Evolutionary conservation across 1,284 basidiomycete genomes (phyloP).

Genomic region (Ustilago tritici): DNA sequence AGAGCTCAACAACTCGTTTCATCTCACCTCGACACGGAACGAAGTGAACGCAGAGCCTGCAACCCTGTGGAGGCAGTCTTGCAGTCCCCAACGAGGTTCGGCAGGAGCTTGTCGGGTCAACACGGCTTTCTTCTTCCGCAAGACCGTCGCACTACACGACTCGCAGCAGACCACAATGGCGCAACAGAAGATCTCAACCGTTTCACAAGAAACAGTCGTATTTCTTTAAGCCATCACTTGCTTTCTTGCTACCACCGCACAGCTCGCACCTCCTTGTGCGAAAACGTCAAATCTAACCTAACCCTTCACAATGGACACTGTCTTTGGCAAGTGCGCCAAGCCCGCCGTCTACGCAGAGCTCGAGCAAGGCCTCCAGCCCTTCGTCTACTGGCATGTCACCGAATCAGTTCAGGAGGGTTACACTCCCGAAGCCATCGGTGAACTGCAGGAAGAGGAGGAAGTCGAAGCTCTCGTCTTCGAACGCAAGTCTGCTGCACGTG

Average conservation of each 20-base stretch:
- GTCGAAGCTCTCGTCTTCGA: conserved; percentile 45
- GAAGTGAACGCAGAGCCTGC: neutral
- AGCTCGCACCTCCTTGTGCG: neutral
- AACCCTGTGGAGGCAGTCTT: neutral
- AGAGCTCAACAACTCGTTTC: neutral
- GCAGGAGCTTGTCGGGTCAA: conserved; percentile 1
- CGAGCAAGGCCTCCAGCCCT: conserved; percentile 33
- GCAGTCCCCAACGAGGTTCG: neutral
- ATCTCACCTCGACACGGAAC: neutral
- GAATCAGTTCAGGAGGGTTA: conserved; percentile 40
- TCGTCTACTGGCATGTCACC: conserved; percentile 43
- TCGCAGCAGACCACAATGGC: neutral
- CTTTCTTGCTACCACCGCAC: neutral
- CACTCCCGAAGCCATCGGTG: conserved; percentile 26
- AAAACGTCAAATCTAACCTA: neutral
- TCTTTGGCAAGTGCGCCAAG: conserved; percentile 21
- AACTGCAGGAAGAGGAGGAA: conserved; percentile 32
- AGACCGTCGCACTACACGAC: neutral
- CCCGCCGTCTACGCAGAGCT: conserved; percentile 28
- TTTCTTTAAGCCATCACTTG: neutral
- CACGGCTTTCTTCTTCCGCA: conserved; percentile 3
- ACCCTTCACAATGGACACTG: conserved; percentile 12
- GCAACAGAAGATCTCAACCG: neutral
- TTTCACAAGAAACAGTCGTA: neutral
- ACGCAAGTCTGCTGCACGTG: conserved; percentile 26